These are phyloP conservation scores for Pleurotus citrinopileatus DNA, from an alignment of 768 basidiomycete species.

Conservation along the genomic window DNA sequence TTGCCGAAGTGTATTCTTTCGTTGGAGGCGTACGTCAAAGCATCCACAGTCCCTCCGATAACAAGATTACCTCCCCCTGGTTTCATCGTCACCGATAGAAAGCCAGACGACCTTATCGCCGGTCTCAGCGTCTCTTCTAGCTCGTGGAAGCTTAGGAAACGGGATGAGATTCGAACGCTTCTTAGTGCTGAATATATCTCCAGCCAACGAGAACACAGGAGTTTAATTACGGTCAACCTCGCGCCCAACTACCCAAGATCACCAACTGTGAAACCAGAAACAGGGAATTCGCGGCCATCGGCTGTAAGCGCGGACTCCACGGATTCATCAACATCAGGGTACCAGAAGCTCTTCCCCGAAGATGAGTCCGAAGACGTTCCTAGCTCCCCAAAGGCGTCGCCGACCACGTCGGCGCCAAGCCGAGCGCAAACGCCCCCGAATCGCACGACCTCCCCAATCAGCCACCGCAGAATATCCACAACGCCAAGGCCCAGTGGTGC, in stretches of 20 bases:
- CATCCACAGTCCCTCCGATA: conserved; percentile 60
- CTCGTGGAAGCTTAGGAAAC: conserved; percentile 61
- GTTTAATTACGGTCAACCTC: conserved; percentile 31
- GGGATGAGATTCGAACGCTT: conserved; percentile 57
- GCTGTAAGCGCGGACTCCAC: background rate
- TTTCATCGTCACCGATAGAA: conserved; percentile 53
- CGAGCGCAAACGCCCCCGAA: conserved; percentile 3
- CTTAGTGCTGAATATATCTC: conserved; percentile 53
- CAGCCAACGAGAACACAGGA: conserved; percentile 47
- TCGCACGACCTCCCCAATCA: background rate
- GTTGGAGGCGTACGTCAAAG: conserved; percentile 74
- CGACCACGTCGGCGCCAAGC: background rate
- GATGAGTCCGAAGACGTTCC: conserved; percentile 29
- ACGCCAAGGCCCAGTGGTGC: background rate
- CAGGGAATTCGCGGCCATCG: conserved; percentile 34
- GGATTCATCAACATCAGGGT: background rate
- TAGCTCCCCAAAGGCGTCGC: conserved; percentile 18
- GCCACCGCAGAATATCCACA: background rate
- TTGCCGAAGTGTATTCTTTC: conserved; percentile 70
- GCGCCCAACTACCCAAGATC: conserved; percentile 3
- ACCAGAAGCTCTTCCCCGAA: conserved; percentile 14
- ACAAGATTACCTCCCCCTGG: conserved; percentile 68
- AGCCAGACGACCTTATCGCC: conserved; percentile 40
- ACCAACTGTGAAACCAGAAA: conserved; percentile 22
- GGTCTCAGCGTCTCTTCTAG: conserved; percentile 18